Percentiles rank a stretch among this genome's conserved stretches.
Evolutionary conservation across 441 rosid genomes (phyloP).

Genomic region (Arabidopsis hybrid): DNA sequence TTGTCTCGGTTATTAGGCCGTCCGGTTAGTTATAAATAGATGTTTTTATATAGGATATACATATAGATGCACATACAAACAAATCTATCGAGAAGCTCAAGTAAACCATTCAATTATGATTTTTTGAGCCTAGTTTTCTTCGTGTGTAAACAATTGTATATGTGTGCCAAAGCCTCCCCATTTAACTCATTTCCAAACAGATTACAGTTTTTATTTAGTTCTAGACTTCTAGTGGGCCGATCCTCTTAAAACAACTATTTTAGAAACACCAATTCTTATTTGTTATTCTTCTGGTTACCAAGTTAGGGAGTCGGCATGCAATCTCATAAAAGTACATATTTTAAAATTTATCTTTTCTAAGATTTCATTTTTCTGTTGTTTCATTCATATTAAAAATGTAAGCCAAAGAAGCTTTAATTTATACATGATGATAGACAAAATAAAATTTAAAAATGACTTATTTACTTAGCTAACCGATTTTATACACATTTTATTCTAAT

Average conservation of each 20-base stretch:
- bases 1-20: slow-evolving; percentile 17
- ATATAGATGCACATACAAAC: slow-evolving; percentile 3
- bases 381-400: no score
- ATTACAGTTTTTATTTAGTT: not conserved
- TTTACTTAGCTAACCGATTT: no score
- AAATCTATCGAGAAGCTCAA: not conserved
- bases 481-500: no score
- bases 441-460: no score
- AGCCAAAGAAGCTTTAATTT: no score
- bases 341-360: no score
- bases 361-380: no score
- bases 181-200: not conserved
- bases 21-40: not conserved
- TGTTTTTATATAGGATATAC: not conserved
- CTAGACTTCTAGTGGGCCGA: not conserved
- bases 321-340: not conserved
- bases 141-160: no score
- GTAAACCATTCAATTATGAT: not conserved
- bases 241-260: not conserved
- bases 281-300: not conserved
- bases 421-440: no score
- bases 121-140: not conserved
- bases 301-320: not conserved
- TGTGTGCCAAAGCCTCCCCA: no score
- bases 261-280: not conserved